Base-by-base conservation (phyloP, 352 stramenopile species). In the Pythium oligandrum region DNA sequence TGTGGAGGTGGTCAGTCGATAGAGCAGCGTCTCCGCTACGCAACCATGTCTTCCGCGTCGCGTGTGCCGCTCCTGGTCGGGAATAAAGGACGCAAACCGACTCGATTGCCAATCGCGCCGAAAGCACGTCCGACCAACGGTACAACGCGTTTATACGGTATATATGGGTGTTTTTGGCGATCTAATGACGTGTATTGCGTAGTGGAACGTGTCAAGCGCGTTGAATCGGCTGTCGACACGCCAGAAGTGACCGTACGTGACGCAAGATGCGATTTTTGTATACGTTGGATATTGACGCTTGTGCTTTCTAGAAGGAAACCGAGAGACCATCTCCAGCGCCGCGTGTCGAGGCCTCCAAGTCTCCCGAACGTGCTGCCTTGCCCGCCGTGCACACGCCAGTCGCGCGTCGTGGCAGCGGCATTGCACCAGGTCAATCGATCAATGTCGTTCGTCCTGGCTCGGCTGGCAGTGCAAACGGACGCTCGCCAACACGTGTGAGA, bases 31-130 rank as follows among this genome's bases (percentile, higher is more conserved):
- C 17, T 26, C 17, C 17, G 51, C 51, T 60, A 51, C 35, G 32
- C 51, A 63, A 55, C 35, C 42, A 83, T 83, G 73, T 68, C 73
- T 32, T 57, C 55, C 30, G 35, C 66, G 57, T 87, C 78, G 48
- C 83, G 83, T 34, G 83, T 93, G 45, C 83, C 83, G 60, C 71
- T 93, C 51, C 62, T 93, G 39, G 65, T 88, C 8, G 83, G 83
- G 55, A 83, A 74, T 62, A 88, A 88, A 48, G 58, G 68, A 44
- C 75, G 80, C 57, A 91, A 90, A 63, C 73, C 78, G 1, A 79
- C 77, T 48, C 77, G 82, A 2, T 54, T 87, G 43, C 75, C 82
- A 40, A 90, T 89, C 59, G 75, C 70, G 9, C 82, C 82, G 31
- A 69, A 76, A 30, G 71, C 73, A 8, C 85, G 79, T 45, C 78